Evolutionary conservation across 2,329 filamentous ascomycete species (phyloP).

Genomic region (Coniochaeta pulveracea): DNA sequence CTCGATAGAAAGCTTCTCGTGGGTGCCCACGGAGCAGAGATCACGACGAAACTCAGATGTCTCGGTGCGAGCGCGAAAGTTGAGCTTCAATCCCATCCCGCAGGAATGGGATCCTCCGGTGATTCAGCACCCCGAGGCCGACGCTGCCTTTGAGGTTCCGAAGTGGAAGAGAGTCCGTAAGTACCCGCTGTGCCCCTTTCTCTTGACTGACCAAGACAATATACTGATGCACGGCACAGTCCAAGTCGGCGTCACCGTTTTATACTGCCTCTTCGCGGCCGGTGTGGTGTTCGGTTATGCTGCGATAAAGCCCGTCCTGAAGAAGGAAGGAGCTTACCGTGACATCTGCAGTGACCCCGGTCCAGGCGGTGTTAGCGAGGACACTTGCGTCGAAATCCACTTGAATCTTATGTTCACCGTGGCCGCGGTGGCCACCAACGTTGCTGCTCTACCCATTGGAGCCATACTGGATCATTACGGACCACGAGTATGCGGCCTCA

Average conservation of each 20-base stretch:
- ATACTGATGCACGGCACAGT: slow-evolving; percentile 13
- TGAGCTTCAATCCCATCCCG: slow-evolving; percentile 44
- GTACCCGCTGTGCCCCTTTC: slow-evolving; percentile 15
- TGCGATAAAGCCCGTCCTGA: slow-evolving; percentile 70
- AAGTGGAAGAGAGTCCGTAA: slow-evolving; percentile 40
- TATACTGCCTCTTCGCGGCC: slow-evolving; percentile 47
- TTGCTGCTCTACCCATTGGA: slow-evolving; percentile 75
- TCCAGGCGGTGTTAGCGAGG: slow-evolving; percentile 12
- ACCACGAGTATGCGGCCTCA: slow-evolving; percentile 62
- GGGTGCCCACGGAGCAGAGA: slow-evolving; percentile 22
- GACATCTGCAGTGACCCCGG: slow-evolving; percentile 39
- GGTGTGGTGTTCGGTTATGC: slow-evolving; percentile 79
- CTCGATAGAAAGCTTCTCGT: slow-evolving; percentile 41
- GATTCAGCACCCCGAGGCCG: slow-evolving; percentile 29
- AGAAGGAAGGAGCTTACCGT: slow-evolving; percentile 59
- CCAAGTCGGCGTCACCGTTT: slow-evolving; percentile 24
- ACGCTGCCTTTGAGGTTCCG: slow-evolving; percentile 42
- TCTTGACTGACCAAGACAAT: background rate
- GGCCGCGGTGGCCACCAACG: slow-evolving; percentile 78
- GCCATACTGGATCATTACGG: slow-evolving; percentile 76
- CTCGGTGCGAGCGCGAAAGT: slow-evolving; percentile 34
- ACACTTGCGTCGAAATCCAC: slow-evolving; percentile 43
- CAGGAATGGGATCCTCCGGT: slow-evolving; percentile 36
- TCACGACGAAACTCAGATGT: slow-evolving; percentile 32
- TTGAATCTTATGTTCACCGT: slow-evolving; percentile 91